These are phyloP conservation scores for Macadamia tetraphylla DNA, from an alignment of 164 flowering plant genomes.

Conservation along the genomic window DNA sequence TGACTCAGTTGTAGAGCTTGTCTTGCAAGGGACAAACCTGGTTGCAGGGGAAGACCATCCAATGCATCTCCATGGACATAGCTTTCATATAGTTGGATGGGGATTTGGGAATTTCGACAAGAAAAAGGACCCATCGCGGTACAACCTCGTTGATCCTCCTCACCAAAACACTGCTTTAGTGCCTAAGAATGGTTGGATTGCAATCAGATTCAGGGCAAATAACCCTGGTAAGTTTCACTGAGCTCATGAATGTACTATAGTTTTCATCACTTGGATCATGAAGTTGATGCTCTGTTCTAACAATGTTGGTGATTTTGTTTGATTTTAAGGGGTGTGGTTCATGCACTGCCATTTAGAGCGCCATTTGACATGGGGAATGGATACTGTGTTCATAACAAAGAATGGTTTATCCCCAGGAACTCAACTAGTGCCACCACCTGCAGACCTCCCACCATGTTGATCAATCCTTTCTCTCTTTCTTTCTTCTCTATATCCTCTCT, in stretches of 20 bases:
- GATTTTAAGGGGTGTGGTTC: slow-evolving; percentile 49
- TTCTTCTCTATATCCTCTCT: no score
- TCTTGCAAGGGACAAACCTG: slow-evolving; percentile 45
- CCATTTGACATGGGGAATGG: slow-evolving; percentile 53
- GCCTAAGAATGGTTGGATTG: slow-evolving; percentile 51
- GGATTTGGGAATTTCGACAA: slow-evolving; percentile 55
- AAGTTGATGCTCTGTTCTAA: no score
- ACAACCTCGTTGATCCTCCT: slow-evolving; percentile 62
- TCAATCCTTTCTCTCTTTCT: no score
- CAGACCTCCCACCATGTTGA: slow-evolving; percentile 42
- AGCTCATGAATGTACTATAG: no score
- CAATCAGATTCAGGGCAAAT: slow-evolving; percentile 46
- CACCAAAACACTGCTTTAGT: slow-evolving; percentile 34
- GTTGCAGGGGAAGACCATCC: slow-evolving; percentile 38
- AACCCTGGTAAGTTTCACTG: slow-evolving; percentile 45
- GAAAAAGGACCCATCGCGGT: slow-evolving; percentile 34
- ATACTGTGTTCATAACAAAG: slow-evolving; percentile 32
- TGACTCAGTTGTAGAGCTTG: slow-evolving; percentile 36
- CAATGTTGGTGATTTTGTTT: neutral
- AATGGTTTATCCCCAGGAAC: slow-evolving; percentile 20
- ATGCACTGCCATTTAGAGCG: slow-evolving; percentile 61
- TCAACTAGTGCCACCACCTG: slow-evolving; percentile 33
- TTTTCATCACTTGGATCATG: no score
- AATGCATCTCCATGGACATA: slow-evolving; percentile 56
- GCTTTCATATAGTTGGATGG: slow-evolving; percentile 55